A percentile compares a stretch with the other conserved stretches of the same genome.
Evolutionary conservation across 768 basidiomycete genomes (phyloP).

Genomic region (Russula dissimulans): DNA sequence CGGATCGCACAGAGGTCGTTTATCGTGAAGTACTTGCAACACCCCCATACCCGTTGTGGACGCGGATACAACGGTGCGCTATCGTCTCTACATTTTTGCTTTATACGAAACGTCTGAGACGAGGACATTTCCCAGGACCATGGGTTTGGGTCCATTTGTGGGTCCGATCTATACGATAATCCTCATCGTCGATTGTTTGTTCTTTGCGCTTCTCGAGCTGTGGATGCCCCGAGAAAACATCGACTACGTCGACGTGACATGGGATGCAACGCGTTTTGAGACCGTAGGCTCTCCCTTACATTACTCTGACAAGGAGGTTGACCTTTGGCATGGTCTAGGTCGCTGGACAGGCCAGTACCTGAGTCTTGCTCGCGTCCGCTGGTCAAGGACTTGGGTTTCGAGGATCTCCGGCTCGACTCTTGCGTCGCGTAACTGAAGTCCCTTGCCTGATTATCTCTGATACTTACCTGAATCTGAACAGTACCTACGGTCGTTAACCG

Average conservation of each 20-base stretch:
- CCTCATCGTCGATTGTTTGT: conserved; percentile 79
- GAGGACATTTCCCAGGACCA: conserved; percentile 41
- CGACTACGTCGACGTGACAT: conserved; percentile 61
- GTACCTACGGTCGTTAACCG: background rate
- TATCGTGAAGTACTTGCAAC: conserved; percentile 61
- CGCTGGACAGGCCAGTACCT: conserved; percentile 1
- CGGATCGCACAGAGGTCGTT: conserved; percentile 73
- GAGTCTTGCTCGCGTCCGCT: background rate
- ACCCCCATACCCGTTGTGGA: conserved; percentile 60
- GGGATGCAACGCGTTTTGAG: conserved; percentile 37
- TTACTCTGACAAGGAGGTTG: background rate
- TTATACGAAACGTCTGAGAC: background rate
- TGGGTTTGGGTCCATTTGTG: conserved; percentile 67
- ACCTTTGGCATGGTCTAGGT: background rate
- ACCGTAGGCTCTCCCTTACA: conserved; percentile 22
- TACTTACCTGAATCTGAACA: background rate
- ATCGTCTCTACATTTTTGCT: background rate
- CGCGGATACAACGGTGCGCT: conserved; percentile 62
- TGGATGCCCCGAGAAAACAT: conserved; percentile 69
- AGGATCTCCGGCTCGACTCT: background rate
- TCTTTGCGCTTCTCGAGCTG: conserved; percentile 79
- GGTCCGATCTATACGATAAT: conserved; percentile 88
- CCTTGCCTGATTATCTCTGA: background rate
- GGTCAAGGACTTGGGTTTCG: background rate
- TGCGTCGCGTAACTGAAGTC: background rate